Conservation (phyloP, 352 stramenopile genomes). For the Pythium aquatile region DNA sequence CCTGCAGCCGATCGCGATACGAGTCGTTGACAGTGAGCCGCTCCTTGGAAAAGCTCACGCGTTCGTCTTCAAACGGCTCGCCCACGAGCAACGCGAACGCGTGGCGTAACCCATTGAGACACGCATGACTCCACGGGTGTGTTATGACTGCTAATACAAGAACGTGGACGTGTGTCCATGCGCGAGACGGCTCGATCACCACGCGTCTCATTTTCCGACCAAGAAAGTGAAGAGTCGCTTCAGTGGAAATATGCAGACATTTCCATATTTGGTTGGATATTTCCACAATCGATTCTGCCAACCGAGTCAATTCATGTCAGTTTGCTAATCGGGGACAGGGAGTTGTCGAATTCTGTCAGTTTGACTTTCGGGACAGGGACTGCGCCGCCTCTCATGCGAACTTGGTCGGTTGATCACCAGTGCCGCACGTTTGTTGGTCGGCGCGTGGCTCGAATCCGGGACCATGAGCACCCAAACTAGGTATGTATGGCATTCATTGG, state of each 20-base stretch:
- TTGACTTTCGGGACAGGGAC: neutral
- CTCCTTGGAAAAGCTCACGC: slow-evolving; percentile 39
- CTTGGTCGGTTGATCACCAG: neutral
- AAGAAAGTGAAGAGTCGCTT: neutral
- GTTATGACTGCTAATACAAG: slow-evolving; percentile 12
- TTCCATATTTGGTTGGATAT: neutral
- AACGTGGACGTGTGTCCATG: neutral
- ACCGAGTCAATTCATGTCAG: neutral
- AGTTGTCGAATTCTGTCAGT: neutral
- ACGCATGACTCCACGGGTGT: slow-evolving; percentile 26
- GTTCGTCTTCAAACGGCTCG: slow-evolving; percentile 46
- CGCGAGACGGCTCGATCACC: neutral
- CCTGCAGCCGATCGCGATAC: slow-evolving; percentile 63
- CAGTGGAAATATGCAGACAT: neutral
- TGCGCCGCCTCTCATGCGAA: neutral
- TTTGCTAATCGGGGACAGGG: neutral
- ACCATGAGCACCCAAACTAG: neutral
- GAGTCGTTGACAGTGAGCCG: slow-evolving; percentile 56
- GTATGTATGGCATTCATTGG: no score
- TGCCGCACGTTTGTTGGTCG: neutral
- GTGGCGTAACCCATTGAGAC: slow-evolving; percentile 25
- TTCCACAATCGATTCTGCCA: neutral
- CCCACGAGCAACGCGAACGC: slow-evolving; percentile 41
- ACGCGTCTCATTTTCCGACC: neutral
- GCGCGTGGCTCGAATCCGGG: neutral